Evolutionary conservation across 2,329 filamentous ascomycete species (phyloP).

Genomic region (Nothomitra cinnamomea): DNA sequence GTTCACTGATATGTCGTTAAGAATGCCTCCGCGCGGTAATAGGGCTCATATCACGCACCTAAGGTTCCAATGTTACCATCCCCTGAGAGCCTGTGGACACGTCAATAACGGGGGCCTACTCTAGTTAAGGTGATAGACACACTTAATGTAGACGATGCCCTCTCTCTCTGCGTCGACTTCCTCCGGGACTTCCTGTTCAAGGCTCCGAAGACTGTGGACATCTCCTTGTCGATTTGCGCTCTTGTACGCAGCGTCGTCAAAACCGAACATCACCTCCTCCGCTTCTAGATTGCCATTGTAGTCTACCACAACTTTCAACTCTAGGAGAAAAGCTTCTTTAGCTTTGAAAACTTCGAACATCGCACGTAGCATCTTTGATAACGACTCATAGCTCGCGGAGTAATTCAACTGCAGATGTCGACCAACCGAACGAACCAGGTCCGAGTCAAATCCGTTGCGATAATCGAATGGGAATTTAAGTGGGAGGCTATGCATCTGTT

Average conservation of each 20-base stretch:
- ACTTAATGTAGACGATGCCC: constrained; percentile 65
- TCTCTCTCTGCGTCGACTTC: constrained; percentile 47
- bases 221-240: constrained; percentile 43
- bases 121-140: constrained; percentile 14
- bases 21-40: not conserved
- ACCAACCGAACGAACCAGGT: constrained; percentile 25
- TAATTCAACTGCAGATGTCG: constrained; percentile 36
- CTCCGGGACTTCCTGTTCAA: constrained; percentile 31
- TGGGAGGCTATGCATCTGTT: constrained; percentile 26
- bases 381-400: constrained; percentile 25
- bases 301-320: constrained; percentile 30
- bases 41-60: constrained; percentile 16
- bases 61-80: constrained; percentile 57
- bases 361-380: constrained; percentile 32
- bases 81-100: constrained; percentile 23
- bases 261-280: constrained; percentile 39
- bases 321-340: constrained; percentile 48
- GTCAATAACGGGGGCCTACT: constrained; percentile 7
- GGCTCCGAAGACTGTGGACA: constrained; percentile 37
- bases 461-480: constrained; percentile 48
- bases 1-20: constrained; percentile 38
- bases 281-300: constrained; percentile 29
- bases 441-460: constrained; percentile 26
- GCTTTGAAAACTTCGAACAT: constrained; percentile 43
- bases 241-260: constrained; percentile 53